Conservation (phyloP, 192 early-diverging fungal genomes). For the Dissophora ornata region DNA sequence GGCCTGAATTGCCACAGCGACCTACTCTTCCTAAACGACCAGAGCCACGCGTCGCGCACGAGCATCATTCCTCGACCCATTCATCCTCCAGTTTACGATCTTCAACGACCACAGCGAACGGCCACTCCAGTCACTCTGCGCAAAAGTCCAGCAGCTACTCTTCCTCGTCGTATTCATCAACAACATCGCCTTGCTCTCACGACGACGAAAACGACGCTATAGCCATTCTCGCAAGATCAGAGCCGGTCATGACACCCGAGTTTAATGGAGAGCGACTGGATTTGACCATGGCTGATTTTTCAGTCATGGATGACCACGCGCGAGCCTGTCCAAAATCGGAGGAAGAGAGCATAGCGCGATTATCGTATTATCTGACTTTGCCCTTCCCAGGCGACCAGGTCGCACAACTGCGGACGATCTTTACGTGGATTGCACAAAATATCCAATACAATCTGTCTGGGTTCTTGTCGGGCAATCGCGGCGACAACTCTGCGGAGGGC, state of each 20-base stretch:
- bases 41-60: not conserved
- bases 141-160: constrained; percentile 5
- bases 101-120: constrained; percentile 1
- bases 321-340: constrained; percentile 32
- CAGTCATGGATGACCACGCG: constrained; percentile 53
- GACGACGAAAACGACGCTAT: constrained; percentile 3
- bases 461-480: constrained; percentile 25
- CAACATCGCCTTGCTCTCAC: not conserved
- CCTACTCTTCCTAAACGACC: constrained; percentile 28
- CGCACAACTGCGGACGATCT: constrained; percentile 61
- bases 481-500: constrained; percentile 34
- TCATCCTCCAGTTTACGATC: constrained; percentile 2
- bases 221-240: not conserved
- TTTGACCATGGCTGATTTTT: constrained; percentile 39
- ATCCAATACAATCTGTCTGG: constrained; percentile 60
- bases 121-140: not conserved
- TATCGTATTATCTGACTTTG: constrained; percentile 57
- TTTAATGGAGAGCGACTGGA: constrained; percentile 37
- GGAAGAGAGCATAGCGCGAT: constrained; percentile 22
- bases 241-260: constrained; percentile 12
- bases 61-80: constrained; percentile 24
- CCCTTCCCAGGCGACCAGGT: constrained; percentile 55
- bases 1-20: constrained; percentile 21
- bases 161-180: constrained; percentile 8
- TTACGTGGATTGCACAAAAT: constrained; percentile 62